phyloP scores from a whole-genome alignment of 192 early-diverging fungal species.

The Pecoramyces ruminantium region DNA sequence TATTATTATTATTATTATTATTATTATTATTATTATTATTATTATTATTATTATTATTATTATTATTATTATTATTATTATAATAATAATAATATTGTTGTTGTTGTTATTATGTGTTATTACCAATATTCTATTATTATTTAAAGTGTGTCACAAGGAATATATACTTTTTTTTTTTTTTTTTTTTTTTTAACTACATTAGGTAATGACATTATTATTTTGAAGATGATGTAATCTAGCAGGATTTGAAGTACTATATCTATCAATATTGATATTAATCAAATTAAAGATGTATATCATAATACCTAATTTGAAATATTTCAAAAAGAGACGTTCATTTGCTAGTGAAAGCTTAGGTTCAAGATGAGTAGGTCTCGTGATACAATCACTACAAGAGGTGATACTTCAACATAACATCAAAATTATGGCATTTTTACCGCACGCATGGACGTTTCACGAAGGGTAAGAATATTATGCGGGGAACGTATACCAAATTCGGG shows the following conservation, averaged over 20 bases:
- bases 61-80: too few species aligned
- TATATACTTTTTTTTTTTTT: background rate
- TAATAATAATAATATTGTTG: too few species aligned
- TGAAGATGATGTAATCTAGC: background rate
- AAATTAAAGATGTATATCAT: background rate
- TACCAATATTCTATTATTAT: too few species aligned
- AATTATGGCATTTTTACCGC: background rate
- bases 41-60: too few species aligned
- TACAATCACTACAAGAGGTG: background rate
- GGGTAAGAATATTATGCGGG: background rate
- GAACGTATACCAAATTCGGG: background rate
- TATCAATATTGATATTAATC: background rate
- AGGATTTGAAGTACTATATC: background rate
- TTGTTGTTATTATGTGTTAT: too few species aligned
- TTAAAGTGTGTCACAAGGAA: too few species aligned
- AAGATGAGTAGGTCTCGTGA: background rate
- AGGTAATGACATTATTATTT: background rate
- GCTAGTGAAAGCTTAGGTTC: conserved; percentile 79
- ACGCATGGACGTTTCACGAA: background rate
- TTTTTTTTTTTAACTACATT: background rate
- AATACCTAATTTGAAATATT: background rate
- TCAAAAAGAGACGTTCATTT: conserved; percentile 69
- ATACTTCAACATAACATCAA: background rate
- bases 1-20: too few species aligned
- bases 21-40: too few species aligned